These are phyloP conservation scores for Rhizophagus clarus DNA, from an alignment of 192 early-diverging fungal genomes.

Conservation along the genomic window DNA sequence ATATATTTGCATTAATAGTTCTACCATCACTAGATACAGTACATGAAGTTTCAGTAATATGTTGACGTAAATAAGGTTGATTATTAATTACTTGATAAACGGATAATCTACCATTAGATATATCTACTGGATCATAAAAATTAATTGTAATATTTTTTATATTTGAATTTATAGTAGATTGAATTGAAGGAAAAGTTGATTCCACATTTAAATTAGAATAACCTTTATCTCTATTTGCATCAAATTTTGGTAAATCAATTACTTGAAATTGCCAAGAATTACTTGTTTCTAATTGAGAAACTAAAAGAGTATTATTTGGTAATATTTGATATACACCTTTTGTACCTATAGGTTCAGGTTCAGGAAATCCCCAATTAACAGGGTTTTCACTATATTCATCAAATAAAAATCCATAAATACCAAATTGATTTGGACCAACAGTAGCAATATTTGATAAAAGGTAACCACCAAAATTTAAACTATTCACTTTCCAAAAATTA, in stretches of 20 bases:
- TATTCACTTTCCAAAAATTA: neutral
- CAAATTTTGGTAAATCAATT: neutral
- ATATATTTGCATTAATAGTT: neutral
- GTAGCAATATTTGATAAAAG: neutral
- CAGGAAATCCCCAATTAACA: neutral
- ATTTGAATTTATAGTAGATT: neutral
- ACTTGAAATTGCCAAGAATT: neutral
- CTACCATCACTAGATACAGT: neutral
- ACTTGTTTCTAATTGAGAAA: neutral
- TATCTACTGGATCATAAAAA: neutral
- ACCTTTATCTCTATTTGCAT: neutral
- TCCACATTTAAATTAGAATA: slow-evolving; percentile 2
- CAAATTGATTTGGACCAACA: neutral
- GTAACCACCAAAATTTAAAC: neutral
- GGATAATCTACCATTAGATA: neutral
- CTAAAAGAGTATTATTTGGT: neutral
- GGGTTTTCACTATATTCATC: neutral
- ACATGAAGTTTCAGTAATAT: neutral
- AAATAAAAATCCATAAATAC: neutral
- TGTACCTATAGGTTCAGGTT: neutral
- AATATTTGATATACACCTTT: neutral
- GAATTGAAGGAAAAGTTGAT: neutral
- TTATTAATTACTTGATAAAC: slow-evolving; percentile 5
- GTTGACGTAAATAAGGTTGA: neutral
- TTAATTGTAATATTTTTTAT: neutral